phyloP scores from a whole-genome alignment of 2,329 filamentous ascomycete genomes.

The Cytospora leucostoma region DNA sequence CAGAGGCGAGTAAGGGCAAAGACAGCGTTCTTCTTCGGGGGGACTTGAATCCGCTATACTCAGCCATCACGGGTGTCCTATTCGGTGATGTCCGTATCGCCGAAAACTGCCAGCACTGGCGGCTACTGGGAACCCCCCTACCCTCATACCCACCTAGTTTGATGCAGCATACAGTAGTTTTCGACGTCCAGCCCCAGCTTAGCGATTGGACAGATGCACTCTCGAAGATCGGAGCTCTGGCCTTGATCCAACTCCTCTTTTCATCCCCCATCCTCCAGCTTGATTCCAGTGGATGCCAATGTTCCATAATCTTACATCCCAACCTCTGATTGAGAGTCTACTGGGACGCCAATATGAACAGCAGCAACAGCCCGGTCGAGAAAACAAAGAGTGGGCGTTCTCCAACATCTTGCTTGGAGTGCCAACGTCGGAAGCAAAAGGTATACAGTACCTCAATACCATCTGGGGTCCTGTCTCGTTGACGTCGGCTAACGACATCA shows the following conservation, averaged over 20 bases:
- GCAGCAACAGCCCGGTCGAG: constrained; percentile 17
- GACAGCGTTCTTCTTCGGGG: constrained; percentile 6
- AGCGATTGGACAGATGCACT: constrained; percentile 6
- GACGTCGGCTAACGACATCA: constrained; percentile 12
- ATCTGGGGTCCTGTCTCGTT: neutral
- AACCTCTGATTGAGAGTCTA: neutral
- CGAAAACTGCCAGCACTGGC: constrained; percentile 11
- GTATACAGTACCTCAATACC: constrained; percentile 31
- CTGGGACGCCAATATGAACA: constrained; percentile 8
- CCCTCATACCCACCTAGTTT: constrained; percentile 13
- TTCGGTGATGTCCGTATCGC: neutral
- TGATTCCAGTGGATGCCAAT: neutral
- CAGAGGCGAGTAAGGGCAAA: constrained; percentile 7
- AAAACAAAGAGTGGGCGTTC: constrained; percentile 26
- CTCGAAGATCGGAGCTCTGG: neutral
- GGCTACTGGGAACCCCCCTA: constrained; percentile 15
- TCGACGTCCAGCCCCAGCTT: constrained; percentile 4
- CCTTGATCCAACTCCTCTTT: neutral
- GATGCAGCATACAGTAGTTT: constrained; percentile 11
- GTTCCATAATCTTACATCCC: neutral
- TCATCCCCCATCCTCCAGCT: neutral
- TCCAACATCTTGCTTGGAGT: constrained; percentile 45
- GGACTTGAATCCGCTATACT: neutral
- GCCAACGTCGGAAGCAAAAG: constrained; percentile 54
- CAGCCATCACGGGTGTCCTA: neutral